phyloP scores from a whole-genome alignment of 306 rosid genomes.

The Argentina anserina region DNA sequence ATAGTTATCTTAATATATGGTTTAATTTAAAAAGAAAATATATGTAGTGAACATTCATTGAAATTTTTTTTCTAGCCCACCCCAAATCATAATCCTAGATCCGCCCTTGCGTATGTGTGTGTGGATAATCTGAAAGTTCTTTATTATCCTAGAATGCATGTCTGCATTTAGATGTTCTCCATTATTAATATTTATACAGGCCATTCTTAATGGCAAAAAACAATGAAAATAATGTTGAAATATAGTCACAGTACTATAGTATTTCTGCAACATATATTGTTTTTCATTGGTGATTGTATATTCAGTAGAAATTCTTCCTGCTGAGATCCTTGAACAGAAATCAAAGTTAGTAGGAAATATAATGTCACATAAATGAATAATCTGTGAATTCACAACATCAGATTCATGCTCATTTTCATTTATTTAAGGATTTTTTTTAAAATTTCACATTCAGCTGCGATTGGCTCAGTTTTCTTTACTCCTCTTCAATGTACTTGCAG shows the following conservation, averaged over 20 bases:
- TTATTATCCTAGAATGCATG: not conserved
- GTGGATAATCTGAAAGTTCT: not conserved
- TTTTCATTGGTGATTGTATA: not conserved
- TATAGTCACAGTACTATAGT: not conserved
- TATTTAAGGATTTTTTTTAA: not conserved
- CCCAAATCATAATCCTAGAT: too few relatives aligned
- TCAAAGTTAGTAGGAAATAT: conserved; percentile 16
- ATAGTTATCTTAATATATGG: too few relatives aligned
- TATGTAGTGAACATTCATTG: too few relatives aligned
- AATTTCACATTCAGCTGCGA: conserved; percentile 5
- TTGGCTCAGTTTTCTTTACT: conserved; percentile 9
- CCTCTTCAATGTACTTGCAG: conserved; percentile 21
- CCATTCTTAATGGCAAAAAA: not conserved
- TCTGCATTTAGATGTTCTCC: not conserved
- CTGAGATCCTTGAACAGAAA: not conserved
- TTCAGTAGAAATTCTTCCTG: not conserved
- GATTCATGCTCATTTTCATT: conserved; percentile 35
- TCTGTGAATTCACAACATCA: conserved; percentile 28
- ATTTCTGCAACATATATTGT: not conserved
- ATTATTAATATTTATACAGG: not conserved
- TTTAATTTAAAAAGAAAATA: too few relatives aligned
- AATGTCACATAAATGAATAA: conserved; percentile 31
- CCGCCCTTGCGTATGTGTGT: too few relatives aligned
- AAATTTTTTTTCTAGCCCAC: too few relatives aligned
- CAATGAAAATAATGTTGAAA: too few relatives aligned